Evolutionary conservation across 2,329 filamentous ascomycete species (phyloP), one percentile per base, ranked within the genome.

Genomic region (Aplosporella prunicola): DNA sequence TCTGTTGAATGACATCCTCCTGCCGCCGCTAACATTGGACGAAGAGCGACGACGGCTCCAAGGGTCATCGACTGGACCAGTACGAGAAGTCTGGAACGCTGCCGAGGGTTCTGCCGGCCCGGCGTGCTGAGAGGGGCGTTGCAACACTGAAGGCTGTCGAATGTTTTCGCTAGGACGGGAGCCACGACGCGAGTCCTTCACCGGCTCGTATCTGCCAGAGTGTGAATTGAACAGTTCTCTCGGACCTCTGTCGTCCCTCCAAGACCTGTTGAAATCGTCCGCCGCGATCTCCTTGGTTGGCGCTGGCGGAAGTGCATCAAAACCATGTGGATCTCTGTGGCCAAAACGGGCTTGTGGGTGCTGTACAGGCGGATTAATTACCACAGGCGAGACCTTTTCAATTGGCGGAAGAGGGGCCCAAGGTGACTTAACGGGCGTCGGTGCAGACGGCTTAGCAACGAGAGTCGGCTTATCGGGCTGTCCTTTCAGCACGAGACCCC

Each of bases 141-240:
- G 88, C 30, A 96, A 63, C 7, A 96, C 64, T 10, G 86, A 74
- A 16, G 85, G 82, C 46, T 89, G 80, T 32, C 82, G 76, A 40
- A 75, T 70, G 43, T 74, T 71, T 38, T 91, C 83, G 39, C 77
- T 74, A 35, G 82, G 76, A 45, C 74, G 65, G 20, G 81, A 77
- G 13, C 75, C 76, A 46, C 85, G 77, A 24, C 87, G 79, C 44
- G 64, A 68, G 39, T 94, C 86, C 35, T 74, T 68, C 3, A 88
- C 89, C 11, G 88, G 87, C 55, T 96, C 89, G 49, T 94, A 93
- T 34, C 86, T 80, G 13, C 89, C 89, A 37, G 86, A 94, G 39
- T 93, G 82, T n/a, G 89, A 93, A 56, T 96, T 95, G 64, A 79
- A 96, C 0, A 96, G 68, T 57, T 96, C 88, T 40, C 83, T 72